Conservation (phyloP, 805 yeast species). For the Huiozyma naganishii region DNA sequence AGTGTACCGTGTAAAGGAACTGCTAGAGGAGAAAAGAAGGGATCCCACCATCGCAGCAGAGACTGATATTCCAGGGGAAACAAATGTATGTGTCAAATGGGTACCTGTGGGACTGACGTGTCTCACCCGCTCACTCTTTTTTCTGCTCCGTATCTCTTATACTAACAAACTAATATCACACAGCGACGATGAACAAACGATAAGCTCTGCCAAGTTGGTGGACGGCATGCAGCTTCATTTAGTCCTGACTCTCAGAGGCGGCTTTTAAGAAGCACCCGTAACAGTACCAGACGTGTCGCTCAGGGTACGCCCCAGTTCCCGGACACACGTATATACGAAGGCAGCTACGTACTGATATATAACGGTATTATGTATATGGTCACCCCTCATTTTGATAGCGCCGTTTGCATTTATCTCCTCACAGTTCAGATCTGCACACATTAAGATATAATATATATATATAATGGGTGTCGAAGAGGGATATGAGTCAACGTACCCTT, state of each 20-base stretch:
- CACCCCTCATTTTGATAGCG: too few relatives aligned
- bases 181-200: slow-evolving; percentile 63
- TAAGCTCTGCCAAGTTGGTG: slow-evolving; percentile 59
- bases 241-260: slow-evolving; percentile 90
- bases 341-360: too few relatives aligned
- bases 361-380: too few relatives aligned
- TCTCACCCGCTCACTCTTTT: not conserved
- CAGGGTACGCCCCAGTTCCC: too few relatives aligned
- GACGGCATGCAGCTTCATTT: slow-evolving; percentile 85
- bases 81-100: slow-evolving; percentile 54
- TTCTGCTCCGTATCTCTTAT: not conserved
- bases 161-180: slow-evolving; percentile 1
- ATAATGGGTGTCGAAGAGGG: not conserved
- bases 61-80: slow-evolving; percentile 80
- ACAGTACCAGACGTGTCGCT: not conserved
- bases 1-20: slow-evolving; percentile 70
- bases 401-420: too few relatives aligned
- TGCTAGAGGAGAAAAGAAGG: slow-evolving; percentile 92
- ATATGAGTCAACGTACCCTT: too few relatives aligned
- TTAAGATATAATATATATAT: not conserved
- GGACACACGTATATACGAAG: not conserved
- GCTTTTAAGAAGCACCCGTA: slow-evolving; percentile 26
- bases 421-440: too few relatives aligned
- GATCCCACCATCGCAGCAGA: slow-evolving; percentile 91
- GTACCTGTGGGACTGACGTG: not conserved